Evolutionary conservation across 2,329 filamentous ascomycete genomes (phyloP).

Genomic region (Sporothrix brasiliensis): DNA sequence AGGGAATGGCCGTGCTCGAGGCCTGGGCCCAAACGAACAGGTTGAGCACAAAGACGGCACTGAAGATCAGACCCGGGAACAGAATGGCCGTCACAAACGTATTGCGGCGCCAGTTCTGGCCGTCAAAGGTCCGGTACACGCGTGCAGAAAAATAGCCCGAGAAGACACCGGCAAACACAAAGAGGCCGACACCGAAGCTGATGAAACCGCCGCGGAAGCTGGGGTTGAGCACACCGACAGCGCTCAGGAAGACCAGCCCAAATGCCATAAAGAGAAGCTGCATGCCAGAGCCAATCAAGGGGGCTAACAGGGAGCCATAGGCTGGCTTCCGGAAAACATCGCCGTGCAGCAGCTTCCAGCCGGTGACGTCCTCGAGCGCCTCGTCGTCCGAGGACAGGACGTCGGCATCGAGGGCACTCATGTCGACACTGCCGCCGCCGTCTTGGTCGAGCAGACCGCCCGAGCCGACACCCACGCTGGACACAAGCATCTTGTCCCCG

Average conservation of each 20-base stretch:
- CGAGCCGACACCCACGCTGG: conserved; percentile 37
- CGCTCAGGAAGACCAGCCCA: conserved; percentile 71
- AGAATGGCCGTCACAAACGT: conserved; percentile 74
- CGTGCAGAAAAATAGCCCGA: conserved; percentile 86
- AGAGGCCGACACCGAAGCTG: conserved; percentile 79
- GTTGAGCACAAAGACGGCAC: conserved; percentile 76
- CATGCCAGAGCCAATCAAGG: conserved; percentile 81
- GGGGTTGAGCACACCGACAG: conserved; percentile 77
- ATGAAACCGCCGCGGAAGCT: conserved; percentile 89
- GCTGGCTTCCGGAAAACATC: conserved; percentile 80
- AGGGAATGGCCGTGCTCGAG: conserved; percentile 83
- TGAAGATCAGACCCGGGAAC: conserved; percentile 77
- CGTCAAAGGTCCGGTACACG: conserved; percentile 81
- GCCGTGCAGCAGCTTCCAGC: conserved; percentile 87
- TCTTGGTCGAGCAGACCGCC: conserved; percentile 61
- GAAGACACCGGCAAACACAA: conserved; percentile 79
- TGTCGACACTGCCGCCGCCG: conserved; percentile 23
- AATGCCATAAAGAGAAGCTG: conserved; percentile 82
- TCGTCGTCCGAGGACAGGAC: conserved; percentile 68
- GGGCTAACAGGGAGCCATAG: conserved; percentile 73
- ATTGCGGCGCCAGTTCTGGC: conserved; percentile 73
- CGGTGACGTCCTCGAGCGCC: conserved; percentile 74
- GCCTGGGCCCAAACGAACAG: conserved; percentile 90
- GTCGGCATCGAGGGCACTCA: conserved; percentile 52
- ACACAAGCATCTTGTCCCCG: conserved; percentile 53